These are phyloP conservation scores for Pezicula carpinea DNA, from an alignment of 2,329 filamentous ascomycete species.

Conservation along the genomic window DNA sequence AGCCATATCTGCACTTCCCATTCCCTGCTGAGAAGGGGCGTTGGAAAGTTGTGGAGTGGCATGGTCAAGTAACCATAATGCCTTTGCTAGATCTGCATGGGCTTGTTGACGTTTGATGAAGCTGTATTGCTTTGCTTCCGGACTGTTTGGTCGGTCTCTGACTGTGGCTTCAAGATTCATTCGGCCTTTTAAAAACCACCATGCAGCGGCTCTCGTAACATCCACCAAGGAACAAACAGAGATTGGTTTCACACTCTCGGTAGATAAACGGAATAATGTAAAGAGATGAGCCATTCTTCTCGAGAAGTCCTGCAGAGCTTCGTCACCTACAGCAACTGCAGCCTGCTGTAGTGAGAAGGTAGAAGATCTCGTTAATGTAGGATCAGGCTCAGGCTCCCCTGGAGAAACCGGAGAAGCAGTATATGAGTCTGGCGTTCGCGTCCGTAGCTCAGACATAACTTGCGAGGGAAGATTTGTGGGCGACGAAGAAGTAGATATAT, in stretches of 20 bases:
- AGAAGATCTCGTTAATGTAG: conserved; percentile 8
- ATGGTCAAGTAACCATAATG: conserved; percentile 70
- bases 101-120: conserved; percentile 65
- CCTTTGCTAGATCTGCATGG: conserved; percentile 80
- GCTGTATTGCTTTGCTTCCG: conserved; percentile 48
- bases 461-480: conserved; percentile 9
- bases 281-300: conserved; percentile 67
- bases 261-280: conserved; percentile 71
- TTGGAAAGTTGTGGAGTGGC: conserved; percentile 33
- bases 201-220: conserved; percentile 68
- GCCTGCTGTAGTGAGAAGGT: conserved; percentile 21
- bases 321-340: conserved; percentile 37
- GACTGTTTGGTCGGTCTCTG: conserved; percentile 53
- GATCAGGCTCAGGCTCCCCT: neutral
- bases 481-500: conserved; percentile 9
- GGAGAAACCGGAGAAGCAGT: neutral
- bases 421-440: neutral
- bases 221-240: conserved; percentile 58
- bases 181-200: conserved; percentile 88
- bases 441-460: conserved; percentile 9
- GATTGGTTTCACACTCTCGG: conserved; percentile 66
- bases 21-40: conserved; percentile 3
- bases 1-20: conserved; percentile 27
- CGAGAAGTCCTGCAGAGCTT: conserved; percentile 66
- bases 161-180: conserved; percentile 69